These are phyloP conservation scores for Mallotus repandus DNA, from an alignment of 441 rosid genomes.

Conservation along the genomic window DNA sequence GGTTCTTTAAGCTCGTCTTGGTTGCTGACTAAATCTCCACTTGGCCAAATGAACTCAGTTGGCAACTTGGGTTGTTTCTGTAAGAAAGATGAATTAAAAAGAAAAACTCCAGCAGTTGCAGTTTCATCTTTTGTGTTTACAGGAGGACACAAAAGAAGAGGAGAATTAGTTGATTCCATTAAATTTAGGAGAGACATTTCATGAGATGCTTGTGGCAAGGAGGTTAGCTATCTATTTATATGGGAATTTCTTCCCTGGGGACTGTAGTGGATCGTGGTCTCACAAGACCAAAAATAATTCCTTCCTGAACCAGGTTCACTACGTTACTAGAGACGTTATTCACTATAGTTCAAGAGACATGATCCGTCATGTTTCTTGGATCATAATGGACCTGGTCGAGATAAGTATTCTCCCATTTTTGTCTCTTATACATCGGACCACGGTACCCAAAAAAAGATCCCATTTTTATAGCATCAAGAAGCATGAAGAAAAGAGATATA, in stretches of 20 bases:
- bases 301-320: no score
- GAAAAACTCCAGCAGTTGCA: slow-evolving; percentile 5
- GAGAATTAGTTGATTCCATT: not conserved
- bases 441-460: no score
- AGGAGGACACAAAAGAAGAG: slow-evolving; percentile 26
- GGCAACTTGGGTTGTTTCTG: slow-evolving; percentile 43
- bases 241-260: no score
- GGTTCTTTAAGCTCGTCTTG: slow-evolving; percentile 60
- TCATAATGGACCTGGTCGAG: no score
- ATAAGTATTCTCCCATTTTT: no score
- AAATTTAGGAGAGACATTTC: not conserved
- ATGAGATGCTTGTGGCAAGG: not conserved
- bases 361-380: no score
- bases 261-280: no score
- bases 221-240: not conserved
- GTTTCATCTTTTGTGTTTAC: slow-evolving; percentile 3
- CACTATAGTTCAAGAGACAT: no score
- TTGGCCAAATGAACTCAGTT: slow-evolving; percentile 61
- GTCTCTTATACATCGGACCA: no score
- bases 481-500: not conserved
- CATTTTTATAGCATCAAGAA: not conserved
- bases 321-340: no score
- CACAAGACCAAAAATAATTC: no score
- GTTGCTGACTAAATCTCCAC: slow-evolving; percentile 37
- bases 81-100: slow-evolving; percentile 29